phyloP scores from a whole-genome alignment of 108 stramenopile genomes.

The Skeletonema grethae region DNA sequence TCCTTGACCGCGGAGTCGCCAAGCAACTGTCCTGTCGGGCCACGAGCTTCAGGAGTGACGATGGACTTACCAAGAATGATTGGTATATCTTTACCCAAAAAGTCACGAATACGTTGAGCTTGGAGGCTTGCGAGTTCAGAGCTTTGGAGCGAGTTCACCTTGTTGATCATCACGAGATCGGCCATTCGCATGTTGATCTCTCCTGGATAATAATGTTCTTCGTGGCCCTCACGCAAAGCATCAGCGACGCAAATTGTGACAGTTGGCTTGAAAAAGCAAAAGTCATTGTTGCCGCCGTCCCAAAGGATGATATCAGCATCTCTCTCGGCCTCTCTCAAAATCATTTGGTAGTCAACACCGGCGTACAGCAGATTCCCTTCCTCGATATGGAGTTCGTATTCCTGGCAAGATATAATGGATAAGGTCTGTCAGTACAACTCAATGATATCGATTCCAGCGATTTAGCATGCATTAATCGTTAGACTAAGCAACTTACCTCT shows the following conservation, averaged over 20 bases:
- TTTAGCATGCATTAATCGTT: not conserved
- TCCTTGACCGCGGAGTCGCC: constrained; percentile 17
- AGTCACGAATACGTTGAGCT: constrained; percentile 30
- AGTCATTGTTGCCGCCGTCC: constrained; percentile 63
- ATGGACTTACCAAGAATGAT: constrained; percentile 47
- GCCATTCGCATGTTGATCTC: constrained; percentile 52
- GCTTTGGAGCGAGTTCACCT: constrained; percentile 41
- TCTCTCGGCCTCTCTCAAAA: constrained; percentile 56
- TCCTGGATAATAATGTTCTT: constrained; percentile 51
- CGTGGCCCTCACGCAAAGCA: constrained; percentile 50
- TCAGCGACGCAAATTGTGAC: constrained; percentile 50
- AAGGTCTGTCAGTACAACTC: too few relatives aligned
- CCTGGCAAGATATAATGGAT: constrained; percentile 6
- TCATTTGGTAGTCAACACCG: constrained; percentile 61
- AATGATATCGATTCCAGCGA: too few relatives aligned
- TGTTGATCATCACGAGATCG: constrained; percentile 49
- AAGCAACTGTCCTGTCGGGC: constrained; percentile 11
- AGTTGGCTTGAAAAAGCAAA: constrained; percentile 52
- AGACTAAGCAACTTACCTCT: constrained; percentile 22
- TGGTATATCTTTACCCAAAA: constrained; percentile 28
- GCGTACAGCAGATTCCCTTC: constrained; percentile 54
- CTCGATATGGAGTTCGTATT: constrained; percentile 55
- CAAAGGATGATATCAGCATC: constrained; percentile 56
- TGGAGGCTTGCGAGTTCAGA: constrained; percentile 32
- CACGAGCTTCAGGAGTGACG: constrained; percentile 42